phyloP scores from a whole-genome alignment of 345 rosid genomes.

The Hypericum perforatum region DNA sequence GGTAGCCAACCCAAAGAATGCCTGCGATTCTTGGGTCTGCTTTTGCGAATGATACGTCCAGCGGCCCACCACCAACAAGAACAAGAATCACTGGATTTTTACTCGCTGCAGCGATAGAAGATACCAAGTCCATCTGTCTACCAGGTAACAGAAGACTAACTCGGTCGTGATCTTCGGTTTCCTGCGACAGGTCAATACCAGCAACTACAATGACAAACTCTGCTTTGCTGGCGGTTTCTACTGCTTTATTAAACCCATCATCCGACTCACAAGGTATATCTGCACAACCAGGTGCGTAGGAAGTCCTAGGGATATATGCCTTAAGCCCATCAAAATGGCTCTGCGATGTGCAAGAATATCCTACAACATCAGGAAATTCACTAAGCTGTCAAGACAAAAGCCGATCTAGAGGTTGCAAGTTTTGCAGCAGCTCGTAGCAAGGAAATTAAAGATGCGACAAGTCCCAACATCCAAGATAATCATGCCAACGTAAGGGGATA shows the following conservation, averaged over 20 bases:
- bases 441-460: no score
- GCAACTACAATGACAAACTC: slow-evolving; percentile 58
- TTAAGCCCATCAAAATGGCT: slow-evolving; percentile 52
- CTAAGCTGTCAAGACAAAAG: no score
- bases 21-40: slow-evolving; percentile 44
- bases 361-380: slow-evolving; percentile 24
- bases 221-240: slow-evolving; percentile 41
- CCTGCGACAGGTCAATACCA: slow-evolving; percentile 79
- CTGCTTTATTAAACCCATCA: slow-evolving; percentile 45
- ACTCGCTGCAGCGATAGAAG: slow-evolving; percentile 52
- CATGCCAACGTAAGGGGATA: no score
- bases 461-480: no score
- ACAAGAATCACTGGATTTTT: slow-evolving; percentile 69
- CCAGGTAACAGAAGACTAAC: slow-evolving; percentile 85
- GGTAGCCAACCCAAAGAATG: slow-evolving; percentile 89
- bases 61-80: slow-evolving; percentile 90
- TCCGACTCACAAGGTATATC: slow-evolving; percentile 51
- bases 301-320: slow-evolving; percentile 31
- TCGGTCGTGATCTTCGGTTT: slow-evolving; percentile 80
- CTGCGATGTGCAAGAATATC: slow-evolving; percentile 58
- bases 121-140: slow-evolving; percentile 56
- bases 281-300: slow-evolving; percentile 51
- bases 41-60: slow-evolving; percentile 75
- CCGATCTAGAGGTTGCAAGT: no score
- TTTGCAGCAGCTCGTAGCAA: no score